phyloP scores from a whole-genome alignment of 2,329 filamentous ascomycete species.

The Sclerotinia borealis region DNA sequence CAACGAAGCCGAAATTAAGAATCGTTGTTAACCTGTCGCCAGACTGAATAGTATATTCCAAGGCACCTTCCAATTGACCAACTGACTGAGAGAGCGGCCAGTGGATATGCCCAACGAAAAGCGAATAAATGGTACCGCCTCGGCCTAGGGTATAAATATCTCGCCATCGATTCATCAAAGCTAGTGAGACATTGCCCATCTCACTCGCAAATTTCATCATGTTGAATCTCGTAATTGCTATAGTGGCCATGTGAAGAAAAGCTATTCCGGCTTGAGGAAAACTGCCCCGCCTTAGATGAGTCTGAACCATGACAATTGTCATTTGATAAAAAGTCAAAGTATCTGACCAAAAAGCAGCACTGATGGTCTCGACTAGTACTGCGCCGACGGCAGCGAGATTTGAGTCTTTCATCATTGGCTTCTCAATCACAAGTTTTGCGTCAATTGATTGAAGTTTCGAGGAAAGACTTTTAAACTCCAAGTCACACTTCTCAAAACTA shows the following conservation, averaged over 20 bases:
- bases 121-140: constrained; percentile 61
- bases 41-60: constrained; percentile 59
- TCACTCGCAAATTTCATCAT: constrained; percentile 63
- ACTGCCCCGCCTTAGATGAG: constrained; percentile 56
- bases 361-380: constrained; percentile 63
- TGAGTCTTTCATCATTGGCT: constrained; percentile 42
- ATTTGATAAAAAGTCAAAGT: constrained; percentile 67
- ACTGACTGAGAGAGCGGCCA: constrained; percentile 54
- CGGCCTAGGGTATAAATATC: constrained; percentile 62
- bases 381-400: constrained; percentile 59
- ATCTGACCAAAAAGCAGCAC: constrained; percentile 69
- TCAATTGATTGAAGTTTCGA: constrained; percentile 54
- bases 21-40: constrained; percentile 69
- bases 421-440: constrained; percentile 40
- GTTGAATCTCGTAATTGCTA: constrained; percentile 63
- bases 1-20: constrained; percentile 62
- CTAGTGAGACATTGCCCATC: constrained; percentile 55
- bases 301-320: constrained; percentile 58
- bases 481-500: constrained; percentile 71
- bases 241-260: constrained; percentile 62
- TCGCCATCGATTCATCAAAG: constrained; percentile 56
- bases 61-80: constrained; percentile 55
- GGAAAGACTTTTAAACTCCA: constrained; percentile 61
- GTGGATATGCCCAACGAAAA: constrained; percentile 66
- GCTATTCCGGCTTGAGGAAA: constrained; percentile 65